A percentile compares a stretch with the other conserved stretches of the same genome.
These are phyloP conservation scores for Puccinellia tenuiflora DNA, from an alignment of 176 grass and related monocot species.

Conservation along the genomic window DNA sequence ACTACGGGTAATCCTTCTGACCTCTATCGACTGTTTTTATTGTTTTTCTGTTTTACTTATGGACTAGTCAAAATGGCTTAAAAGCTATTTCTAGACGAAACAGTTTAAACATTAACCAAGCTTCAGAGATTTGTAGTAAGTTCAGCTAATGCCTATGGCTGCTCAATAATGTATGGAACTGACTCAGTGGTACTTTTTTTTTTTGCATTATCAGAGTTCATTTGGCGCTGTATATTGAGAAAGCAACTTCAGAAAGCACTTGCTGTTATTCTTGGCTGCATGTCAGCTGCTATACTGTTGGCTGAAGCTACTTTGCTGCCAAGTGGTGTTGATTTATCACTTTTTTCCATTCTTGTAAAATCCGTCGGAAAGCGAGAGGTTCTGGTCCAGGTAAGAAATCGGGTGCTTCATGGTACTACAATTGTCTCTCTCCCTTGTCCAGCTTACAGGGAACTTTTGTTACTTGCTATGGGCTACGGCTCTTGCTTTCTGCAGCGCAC, in stretches of 20 bases:
- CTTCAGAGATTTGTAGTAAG: background rate
- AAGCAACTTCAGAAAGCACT: constrained; percentile 89
- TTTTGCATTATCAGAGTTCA: constrained; percentile 66
- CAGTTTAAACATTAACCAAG: background rate
- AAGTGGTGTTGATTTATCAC: constrained; percentile 88
- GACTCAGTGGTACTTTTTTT: constrained; percentile 19
- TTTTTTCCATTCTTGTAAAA: constrained; percentile 96
- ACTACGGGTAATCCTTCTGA: constrained; percentile 50
- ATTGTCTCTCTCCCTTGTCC: background rate
- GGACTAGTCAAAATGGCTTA: background rate
- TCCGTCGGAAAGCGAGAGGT: constrained; percentile 86
- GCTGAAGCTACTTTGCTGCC: constrained; percentile 97
- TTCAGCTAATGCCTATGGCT: background rate
- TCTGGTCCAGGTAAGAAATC: constrained; percentile 81
- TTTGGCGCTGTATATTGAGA: constrained; percentile 92
- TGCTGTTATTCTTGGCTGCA: constrained; percentile 68
- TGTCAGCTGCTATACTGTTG: constrained; percentile 94
- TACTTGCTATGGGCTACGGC: background rate
- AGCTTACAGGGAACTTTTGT: background rate
- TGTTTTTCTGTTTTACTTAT: background rate
- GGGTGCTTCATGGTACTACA: background rate
- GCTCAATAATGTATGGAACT: background rate
- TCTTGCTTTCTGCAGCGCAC: background rate
- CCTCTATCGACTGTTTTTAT: background rate
- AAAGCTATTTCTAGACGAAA: background rate